phyloP scores from a whole-genome alignment of 306 rosid species.

The Casuarina cunninghamiana region DNA sequence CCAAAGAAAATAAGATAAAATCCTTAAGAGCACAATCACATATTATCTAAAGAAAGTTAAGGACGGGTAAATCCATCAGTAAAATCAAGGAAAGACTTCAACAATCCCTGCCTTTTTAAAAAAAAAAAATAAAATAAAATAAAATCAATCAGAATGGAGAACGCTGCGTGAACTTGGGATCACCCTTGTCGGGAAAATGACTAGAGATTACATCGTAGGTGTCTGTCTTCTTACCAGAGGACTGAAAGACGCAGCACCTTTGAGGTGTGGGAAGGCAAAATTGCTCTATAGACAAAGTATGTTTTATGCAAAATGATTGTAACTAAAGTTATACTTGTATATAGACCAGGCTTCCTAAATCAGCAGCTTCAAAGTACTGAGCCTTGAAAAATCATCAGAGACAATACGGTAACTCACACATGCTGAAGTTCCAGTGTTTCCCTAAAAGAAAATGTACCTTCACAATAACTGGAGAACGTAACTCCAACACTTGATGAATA shows the following conservation, averaged over 20 bases:
- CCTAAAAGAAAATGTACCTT: constrained; percentile 51
- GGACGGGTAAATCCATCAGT: neutral
- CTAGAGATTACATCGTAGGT: neutral
- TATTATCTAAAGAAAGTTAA: neutral
- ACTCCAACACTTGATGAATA: constrained; percentile 82
- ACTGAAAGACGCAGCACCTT: neutral
- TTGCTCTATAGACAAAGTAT: neutral
- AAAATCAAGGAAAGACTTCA: neutral
- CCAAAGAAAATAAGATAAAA: neutral
- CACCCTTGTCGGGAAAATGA: neutral
- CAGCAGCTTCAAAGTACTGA: neutral
- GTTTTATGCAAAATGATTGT: neutral
- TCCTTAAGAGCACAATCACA: neutral
- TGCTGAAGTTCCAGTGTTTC: constrained; percentile 15
- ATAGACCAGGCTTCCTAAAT: neutral
- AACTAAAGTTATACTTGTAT: neutral
- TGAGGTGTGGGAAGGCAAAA: neutral
- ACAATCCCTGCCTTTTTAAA: neutral
- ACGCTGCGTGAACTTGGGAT: neutral
- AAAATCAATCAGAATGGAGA: neutral
- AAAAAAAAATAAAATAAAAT: too few relatives aligned
- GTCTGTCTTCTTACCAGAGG: neutral
- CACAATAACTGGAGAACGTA: constrained; percentile 87
- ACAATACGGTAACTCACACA: constrained; percentile 4
- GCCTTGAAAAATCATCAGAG: neutral